phyloP scores from a whole-genome alignment of 805 yeast species.

The Metschnikowia vanudenii region DNA sequence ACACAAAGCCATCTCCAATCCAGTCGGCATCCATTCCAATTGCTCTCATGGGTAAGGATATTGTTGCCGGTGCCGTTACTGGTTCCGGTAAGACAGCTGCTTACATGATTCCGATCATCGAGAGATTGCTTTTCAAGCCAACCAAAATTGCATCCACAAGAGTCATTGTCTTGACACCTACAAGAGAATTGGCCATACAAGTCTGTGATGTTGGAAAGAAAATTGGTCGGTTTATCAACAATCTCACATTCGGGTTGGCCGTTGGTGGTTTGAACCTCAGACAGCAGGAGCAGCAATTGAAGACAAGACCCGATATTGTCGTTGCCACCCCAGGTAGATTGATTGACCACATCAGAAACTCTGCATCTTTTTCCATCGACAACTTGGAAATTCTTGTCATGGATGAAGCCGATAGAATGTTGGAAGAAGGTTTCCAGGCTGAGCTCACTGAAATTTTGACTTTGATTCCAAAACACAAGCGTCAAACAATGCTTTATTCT shows the following conservation, averaged over 20 bases:
- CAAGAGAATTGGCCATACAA: slow-evolving; percentile 97
- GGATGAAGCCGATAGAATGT: slow-evolving; percentile 99
- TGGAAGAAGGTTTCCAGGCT: slow-evolving; percentile 97
- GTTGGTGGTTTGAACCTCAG: slow-evolving; percentile 97
- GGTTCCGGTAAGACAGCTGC: slow-evolving; percentile 99
- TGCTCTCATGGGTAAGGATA: slow-evolving; percentile 89
- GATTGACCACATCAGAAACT: slow-evolving; percentile 93
- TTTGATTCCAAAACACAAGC: slow-evolving; percentile 75
- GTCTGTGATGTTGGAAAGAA: slow-evolving; percentile 91
- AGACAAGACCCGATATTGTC: slow-evolving; percentile 90
- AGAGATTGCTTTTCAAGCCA: slow-evolving; percentile 87
- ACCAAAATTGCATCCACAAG: slow-evolving; percentile 82
- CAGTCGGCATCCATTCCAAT: slow-evolving; percentile 93
- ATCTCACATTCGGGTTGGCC: slow-evolving; percentile 86
- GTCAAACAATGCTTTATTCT: slow-evolving; percentile 92
- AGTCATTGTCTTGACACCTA: slow-evolving; percentile 89
- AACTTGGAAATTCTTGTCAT: slow-evolving; percentile 87
- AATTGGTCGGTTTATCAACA: slow-evolving; percentile 71
- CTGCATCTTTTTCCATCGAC: slow-evolving; percentile 89
- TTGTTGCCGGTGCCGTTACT: slow-evolving; percentile 98
- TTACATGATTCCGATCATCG: slow-evolving; percentile 92
- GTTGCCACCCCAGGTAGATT: slow-evolving; percentile 99
- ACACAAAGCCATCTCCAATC: slow-evolving; percentile 87
- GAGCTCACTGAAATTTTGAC: slow-evolving; percentile 89
- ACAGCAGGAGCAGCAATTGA: slow-evolving; percentile 93